Evolutionary conservation across 2,329 filamentous ascomycete species (phyloP).

Genomic region (Botrytis deweyae): DNA sequence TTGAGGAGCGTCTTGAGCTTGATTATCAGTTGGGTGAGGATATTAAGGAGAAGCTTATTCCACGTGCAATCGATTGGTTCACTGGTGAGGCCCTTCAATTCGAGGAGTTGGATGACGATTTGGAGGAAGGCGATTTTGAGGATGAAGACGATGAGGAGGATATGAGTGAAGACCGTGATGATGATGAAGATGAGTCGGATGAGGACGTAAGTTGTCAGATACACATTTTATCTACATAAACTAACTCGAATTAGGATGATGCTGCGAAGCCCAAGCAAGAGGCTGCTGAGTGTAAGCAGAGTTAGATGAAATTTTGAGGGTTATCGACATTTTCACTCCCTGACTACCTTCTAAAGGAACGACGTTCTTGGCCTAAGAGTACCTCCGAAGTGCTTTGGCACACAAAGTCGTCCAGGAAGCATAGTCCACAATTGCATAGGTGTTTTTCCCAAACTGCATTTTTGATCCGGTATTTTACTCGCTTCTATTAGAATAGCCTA

Average conservation of each 20-base stretch:
- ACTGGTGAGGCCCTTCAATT: constrained; percentile 96
- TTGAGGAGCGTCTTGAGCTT: constrained; percentile 95
- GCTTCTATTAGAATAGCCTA: constrained; percentile 38
- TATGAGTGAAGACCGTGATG: constrained; percentile 73
- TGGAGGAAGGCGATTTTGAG: constrained; percentile 78
- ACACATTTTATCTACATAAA: constrained; percentile 2
- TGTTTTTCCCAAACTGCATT: constrained; percentile 27
- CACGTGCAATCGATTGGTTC: constrained; percentile 98
- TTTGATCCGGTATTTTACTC: constrained; percentile 27
- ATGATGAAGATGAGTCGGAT: constrained; percentile 76
- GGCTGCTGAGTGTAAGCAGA: constrained; percentile 94
- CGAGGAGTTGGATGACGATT: constrained; percentile 85
- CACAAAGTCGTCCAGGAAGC: constrained; percentile 16
- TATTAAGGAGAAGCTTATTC: constrained; percentile 99
- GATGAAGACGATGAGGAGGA: constrained; percentile 89
- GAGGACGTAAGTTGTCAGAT: constrained; percentile 63
- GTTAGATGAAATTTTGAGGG: constrained; percentile 50
- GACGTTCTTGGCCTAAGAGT: constrained; percentile 8
- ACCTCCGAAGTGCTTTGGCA: constrained; percentile 23
- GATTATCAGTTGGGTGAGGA: constrained; percentile 99
- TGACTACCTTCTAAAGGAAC: constrained; percentile 1
- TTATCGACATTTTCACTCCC: constrained; percentile 13
- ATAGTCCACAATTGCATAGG: constrained; percentile 30
- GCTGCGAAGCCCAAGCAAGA: constrained; percentile 90
- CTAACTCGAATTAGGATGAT: constrained; percentile 64